Conservation (phyloP, 2,329 filamentous ascomycete species). For the Emydomyces testavorans region DNA sequence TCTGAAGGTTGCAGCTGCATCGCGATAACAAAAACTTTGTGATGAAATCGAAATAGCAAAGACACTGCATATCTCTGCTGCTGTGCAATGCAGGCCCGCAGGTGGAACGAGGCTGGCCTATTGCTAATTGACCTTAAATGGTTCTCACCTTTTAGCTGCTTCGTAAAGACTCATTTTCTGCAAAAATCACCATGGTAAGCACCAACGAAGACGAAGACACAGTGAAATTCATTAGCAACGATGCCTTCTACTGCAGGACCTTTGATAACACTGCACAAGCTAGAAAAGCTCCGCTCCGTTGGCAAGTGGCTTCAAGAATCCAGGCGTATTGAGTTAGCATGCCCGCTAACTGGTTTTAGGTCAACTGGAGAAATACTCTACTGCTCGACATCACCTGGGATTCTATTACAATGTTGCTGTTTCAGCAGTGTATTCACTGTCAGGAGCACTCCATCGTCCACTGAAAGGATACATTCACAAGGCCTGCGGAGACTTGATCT, state of each 20-base stretch:
- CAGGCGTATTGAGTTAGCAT: not conserved
- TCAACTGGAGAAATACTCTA: constrained; percentile 36
- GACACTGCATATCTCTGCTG: no score
- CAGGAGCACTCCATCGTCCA: constrained; percentile 19
- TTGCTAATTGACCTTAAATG: no score
- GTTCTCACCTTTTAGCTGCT: no score
- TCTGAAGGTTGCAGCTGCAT: no score
- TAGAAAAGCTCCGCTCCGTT: constrained; percentile 23
- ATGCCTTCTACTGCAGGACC: not conserved
- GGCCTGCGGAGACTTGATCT: constrained; percentile 30
- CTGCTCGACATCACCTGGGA: constrained; percentile 32
- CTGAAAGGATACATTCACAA: constrained; percentile 27
- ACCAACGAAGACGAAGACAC: not conserved
- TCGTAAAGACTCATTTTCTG: no score
- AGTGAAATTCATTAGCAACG: not conserved
- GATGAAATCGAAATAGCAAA: no score
- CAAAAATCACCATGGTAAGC: no score
- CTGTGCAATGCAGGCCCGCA: no score
- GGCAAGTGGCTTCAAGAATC: constrained; percentile 19
- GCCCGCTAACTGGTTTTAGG: constrained; percentile 22
- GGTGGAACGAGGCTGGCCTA: no score
- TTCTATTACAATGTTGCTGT: constrained; percentile 38
- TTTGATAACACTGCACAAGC: not conserved
- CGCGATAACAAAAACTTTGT: no score
- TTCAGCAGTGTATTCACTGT: constrained; percentile 30